Base-by-base conservation (phyloP, 2,329 filamentous ascomycete species). In the Aspergillus ibericus region DNA sequence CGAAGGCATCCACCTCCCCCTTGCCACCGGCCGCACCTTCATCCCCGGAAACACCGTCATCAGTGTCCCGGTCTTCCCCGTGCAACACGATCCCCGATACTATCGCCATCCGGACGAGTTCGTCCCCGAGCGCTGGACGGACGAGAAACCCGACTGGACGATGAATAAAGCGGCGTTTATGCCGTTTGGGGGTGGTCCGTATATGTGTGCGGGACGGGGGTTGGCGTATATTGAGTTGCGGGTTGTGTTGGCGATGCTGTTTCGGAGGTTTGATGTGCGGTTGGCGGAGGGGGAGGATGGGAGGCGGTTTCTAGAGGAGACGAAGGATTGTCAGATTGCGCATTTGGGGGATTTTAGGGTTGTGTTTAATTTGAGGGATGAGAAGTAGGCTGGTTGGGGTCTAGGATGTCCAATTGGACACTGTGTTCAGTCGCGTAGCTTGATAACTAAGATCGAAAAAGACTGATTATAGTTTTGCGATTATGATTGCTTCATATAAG, bases 51-150 rank as follows among this genome's bases (percentile, higher is more conserved):
- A 38, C 34, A 51, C 34, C 10, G n/a, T 51, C 12, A 36, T 51
- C 20, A 51, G 34, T 36, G 20, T 51, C 3, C 49, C 49, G 2
- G 20, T 38, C 7, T 29, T 51, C 13, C 49, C 49, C 34, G 34
- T 51, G 8, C 49, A 51, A 15, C 18, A 20, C 5, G 49, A 51
- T 18, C 34, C 49, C 4, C 34, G 49, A 13, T 36, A 51, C 34
- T 38, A 51, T 12, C 13, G 15, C 7, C 32, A 25, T 6, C 49
- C 49, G 1, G 20, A 18, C 0, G 49, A 40, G 1, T 51, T 18
- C 34, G n/a, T 51, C 4, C 49, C 49, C 18, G 49, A 51, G 49
- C 49, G 49, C 34, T 51, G 49, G 49, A 51, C 49, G 1, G 49
- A 36, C 10, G 34, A 40, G 18, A 16, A 51, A 13, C 49, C 34